Evolutionary conservation across 2,329 filamentous ascomycete species (phyloP).

Genomic region (Sphaerulina musiva): DNA sequence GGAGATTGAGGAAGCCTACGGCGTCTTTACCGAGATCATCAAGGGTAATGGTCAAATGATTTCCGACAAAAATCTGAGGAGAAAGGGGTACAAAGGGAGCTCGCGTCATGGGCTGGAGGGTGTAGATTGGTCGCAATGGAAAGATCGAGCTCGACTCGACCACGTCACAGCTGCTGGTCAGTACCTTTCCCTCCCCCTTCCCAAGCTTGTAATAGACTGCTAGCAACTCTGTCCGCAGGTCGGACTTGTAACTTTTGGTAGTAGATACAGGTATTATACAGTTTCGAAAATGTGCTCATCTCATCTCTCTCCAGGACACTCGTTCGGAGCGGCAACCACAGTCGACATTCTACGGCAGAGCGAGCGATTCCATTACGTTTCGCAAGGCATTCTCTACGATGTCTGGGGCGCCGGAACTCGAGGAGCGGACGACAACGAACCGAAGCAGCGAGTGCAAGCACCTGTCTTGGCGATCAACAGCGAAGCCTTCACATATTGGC

Average conservation of each 20-base stretch:
- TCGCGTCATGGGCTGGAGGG: slow-evolving; percentile 54
- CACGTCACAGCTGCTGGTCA: slow-evolving; percentile 53
- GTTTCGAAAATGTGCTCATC: too few relatives aligned
- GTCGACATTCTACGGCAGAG: slow-evolving; percentile 53
- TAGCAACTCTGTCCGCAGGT: too few relatives aligned
- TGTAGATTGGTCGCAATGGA: slow-evolving; percentile 53
- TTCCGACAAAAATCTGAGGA: slow-evolving; percentile 48
- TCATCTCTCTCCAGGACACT: slow-evolving; percentile 42
- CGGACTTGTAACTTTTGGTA: too few relatives aligned
- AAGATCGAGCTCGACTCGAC: slow-evolving; percentile 48
- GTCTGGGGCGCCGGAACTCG: slow-evolving; percentile 53
- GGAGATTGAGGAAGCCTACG: slow-evolving; percentile 59
- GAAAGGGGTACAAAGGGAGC: slow-evolving; percentile 52
- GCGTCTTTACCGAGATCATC: slow-evolving; percentile 51
- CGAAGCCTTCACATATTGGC: slow-evolving; percentile 66
- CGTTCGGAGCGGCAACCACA: slow-evolving; percentile 60
- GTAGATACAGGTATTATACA: too few relatives aligned
- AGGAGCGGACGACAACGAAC: slow-evolving; percentile 37
- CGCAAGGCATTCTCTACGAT: slow-evolving; percentile 61
- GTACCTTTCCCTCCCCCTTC: too few relatives aligned
- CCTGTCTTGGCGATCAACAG: slow-evolving; percentile 59
- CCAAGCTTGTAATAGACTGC: too few relatives aligned
- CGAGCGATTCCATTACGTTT: slow-evolving; percentile 51
- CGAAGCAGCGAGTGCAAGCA: slow-evolving; percentile 43
- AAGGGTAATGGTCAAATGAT: slow-evolving; percentile 49